Base-by-base conservation (phyloP, 2,329 filamentous ascomycete genomes). In the Penicillium janthinellum region DNA sequence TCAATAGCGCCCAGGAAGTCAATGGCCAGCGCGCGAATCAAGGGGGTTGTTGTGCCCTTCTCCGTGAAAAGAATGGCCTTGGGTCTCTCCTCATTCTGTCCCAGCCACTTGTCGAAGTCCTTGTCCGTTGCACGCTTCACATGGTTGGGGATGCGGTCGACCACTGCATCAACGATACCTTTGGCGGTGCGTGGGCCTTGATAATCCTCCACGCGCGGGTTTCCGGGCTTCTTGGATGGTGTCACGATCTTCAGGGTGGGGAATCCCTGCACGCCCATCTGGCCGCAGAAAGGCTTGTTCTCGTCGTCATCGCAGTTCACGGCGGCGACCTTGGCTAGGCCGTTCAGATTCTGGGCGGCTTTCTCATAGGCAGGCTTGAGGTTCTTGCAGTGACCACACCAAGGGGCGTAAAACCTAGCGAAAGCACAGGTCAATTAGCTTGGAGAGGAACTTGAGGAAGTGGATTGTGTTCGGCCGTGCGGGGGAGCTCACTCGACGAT, bases 301-400 rank as follows among this genome's bases (percentile, higher is more conserved):
- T 83, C 79, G 56, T 97, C 94, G 35, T 96, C 92, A 71, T 99
- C 94, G 77, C 95, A 99, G 78, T 99, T 90, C 65, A 99, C 83
- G 57, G 96, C 95, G 50, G 92, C 95, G 44, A 99, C 94, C 71
- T 96, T 96, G 70, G 92, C 95, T 14, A 98, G 84, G 14, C 95
- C 95, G n/a, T 90, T 86, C 59, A 99, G 88, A 70, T 88, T 92
- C 71, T 89, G 90, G 68, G 95, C 95, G 1, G 89, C 93, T 78
- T 96, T 96, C 77, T 98, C 94, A 79, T 95, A 99, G 47, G 91
- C 91, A 3, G 93, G 94, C 79, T 97, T 93, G 71, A 99, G 89
- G 79, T 90, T 97, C 79, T 96, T 86, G 81, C 95, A 99, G 79
- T 98, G 95, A 44, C 94, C 95, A 72, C 95, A 98, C 94, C 94